Percentiles rank a stretch among this genome's conserved stretches.
Evolutionary conservation across 2,329 filamentous ascomycete genomes (phyloP).

Genomic region (Lachnellula subtilissima): DNA sequence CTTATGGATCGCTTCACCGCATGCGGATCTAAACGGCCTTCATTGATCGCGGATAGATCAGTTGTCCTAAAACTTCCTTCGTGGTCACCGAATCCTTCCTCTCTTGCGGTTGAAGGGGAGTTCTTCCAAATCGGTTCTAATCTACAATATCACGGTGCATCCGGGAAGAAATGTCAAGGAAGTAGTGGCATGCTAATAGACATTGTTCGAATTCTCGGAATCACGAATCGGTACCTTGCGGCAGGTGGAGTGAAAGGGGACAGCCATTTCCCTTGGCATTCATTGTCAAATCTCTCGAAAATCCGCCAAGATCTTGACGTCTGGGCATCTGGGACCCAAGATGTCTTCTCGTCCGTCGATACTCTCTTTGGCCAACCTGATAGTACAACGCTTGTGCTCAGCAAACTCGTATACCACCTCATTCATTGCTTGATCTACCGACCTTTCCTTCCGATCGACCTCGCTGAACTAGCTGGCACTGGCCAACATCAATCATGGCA

Average conservation of each 20-base stretch:
- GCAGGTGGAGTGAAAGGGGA: slow-evolving; percentile 84
- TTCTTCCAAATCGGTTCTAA: slow-evolving; percentile 78
- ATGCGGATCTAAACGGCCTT: slow-evolving; percentile 76
- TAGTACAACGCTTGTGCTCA: slow-evolving; percentile 72
- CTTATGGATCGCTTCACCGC: slow-evolving; percentile 79
- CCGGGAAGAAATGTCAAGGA: slow-evolving; percentile 66
- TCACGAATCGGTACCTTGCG: slow-evolving; percentile 78
- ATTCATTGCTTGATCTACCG: slow-evolving; percentile 84
- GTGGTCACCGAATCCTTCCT: slow-evolving; percentile 59
- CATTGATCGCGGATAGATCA: slow-evolving; percentile 72
- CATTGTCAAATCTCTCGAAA: slow-evolving; percentile 77
- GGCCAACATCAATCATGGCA: slow-evolving; percentile 90
- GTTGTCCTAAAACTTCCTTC: slow-evolving; percentile 72
- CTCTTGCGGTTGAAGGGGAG: slow-evolving; percentile 66
- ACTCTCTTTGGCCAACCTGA: slow-evolving; percentile 72
- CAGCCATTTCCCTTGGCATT: slow-evolving; percentile 87
- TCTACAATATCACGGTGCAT: slow-evolving; percentile 65
- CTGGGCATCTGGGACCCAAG: slow-evolving; percentile 78
- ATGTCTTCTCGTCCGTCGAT: slow-evolving; percentile 71
- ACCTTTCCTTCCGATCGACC: slow-evolving; percentile 79
- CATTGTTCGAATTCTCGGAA: slow-evolving; percentile 75
- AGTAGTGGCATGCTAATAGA: slow-evolving; percentile 79
- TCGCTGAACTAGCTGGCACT: slow-evolving; percentile 72
- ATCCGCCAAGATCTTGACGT: slow-evolving; percentile 80
- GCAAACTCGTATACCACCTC: slow-evolving; percentile 82